These are phyloP conservation scores for Nicotiana attenuata DNA, from an alignment of 257 asterid species.

Conservation along the genomic window DNA sequence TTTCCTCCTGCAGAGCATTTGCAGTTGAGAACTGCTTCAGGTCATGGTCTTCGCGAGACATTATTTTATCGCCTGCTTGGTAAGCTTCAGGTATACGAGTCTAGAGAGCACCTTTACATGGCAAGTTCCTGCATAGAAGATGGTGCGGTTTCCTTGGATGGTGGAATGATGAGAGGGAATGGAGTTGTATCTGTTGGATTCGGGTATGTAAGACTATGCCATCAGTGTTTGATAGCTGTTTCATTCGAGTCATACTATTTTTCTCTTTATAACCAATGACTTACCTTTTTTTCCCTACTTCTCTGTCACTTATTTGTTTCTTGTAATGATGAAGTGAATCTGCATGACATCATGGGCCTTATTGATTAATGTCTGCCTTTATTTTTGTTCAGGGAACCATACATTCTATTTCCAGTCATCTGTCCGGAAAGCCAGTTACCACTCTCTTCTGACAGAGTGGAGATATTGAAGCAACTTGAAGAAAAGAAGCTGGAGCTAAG, in stretches of 20 bases:
- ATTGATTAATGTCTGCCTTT: not conserved
- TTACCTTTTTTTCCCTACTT: not conserved
- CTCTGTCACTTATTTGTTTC: not conserved
- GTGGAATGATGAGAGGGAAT: constrained; percentile 46
- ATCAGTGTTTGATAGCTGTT: not conserved
- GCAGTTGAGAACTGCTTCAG: constrained; percentile 31
- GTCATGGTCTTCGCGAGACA: constrained; percentile 50
- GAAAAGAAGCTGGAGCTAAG: not conserved
- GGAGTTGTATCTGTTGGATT: constrained; percentile 38
- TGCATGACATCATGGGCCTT: not conserved
- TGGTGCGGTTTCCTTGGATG: constrained; percentile 64
- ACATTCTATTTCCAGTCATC: constrained; percentile 43
- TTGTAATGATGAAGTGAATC: not conserved
- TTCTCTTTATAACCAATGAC: not conserved
- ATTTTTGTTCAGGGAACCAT: constrained; percentile 35
- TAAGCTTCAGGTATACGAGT: constrained; percentile 56
- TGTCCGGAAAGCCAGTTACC: not conserved
- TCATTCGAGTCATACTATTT: not conserved
- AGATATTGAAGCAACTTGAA: not conserved
- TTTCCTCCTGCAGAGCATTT: constrained; percentile 17
- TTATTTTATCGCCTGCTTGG: constrained; percentile 55
- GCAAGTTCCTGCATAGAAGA: constrained; percentile 43
- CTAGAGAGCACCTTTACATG: constrained; percentile 33
- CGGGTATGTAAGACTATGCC: constrained; percentile 27
- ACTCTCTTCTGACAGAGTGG: not conserved